Percentiles rank a stretch among this genome's conserved stretches.
Evolutionary conservation across 2,329 filamentous ascomycete genomes (phyloP).

Genomic region (Cladosporium sp.): DNA sequence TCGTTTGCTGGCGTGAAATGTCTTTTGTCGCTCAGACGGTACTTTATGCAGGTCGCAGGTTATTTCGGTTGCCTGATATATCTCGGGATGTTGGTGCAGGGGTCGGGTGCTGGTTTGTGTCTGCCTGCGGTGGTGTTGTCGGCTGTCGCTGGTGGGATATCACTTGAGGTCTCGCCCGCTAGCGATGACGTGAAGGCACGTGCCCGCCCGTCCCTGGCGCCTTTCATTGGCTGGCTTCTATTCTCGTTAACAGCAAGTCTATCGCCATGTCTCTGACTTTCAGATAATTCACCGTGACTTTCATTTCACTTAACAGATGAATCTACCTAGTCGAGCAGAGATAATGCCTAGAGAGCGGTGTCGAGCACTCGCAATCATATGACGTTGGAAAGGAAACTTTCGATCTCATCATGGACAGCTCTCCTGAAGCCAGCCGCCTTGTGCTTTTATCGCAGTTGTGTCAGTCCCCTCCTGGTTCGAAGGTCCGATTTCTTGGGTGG

Average conservation of each 20-base stretch:
- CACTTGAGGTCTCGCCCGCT: conserved; percentile 1
- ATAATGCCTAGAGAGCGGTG: too few species aligned
- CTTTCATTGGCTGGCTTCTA: background rate
- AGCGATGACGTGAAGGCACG: conserved; percentile 1
- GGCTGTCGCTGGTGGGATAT: conserved; percentile 4
- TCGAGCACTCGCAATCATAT: too few species aligned
- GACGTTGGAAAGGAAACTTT: background rate
- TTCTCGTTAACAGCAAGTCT: background rate
- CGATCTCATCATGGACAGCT: background rate
- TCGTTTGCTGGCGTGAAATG: background rate
- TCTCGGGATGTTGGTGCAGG: background rate
- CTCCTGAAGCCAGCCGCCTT: conserved; percentile 53
- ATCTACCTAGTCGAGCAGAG: too few species aligned
- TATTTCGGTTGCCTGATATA: background rate
- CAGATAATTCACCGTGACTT: background rate
- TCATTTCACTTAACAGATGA: too few species aligned
- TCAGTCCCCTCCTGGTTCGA: conserved; percentile 50
- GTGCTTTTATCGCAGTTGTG: conserved; percentile 49
- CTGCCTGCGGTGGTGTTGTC: background rate
- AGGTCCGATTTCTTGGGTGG: conserved; percentile 92
- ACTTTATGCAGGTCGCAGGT: background rate
- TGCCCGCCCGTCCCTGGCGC: background rate
- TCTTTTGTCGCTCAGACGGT: background rate
- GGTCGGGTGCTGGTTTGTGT: background rate
- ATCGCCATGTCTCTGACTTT: background rate